A percentile compares a stretch with the other conserved stretches of the same genome.
Evolutionary conservation across 2,329 filamentous ascomycete species (phyloP).

Genomic region (Didymellaceae sp.): DNA sequence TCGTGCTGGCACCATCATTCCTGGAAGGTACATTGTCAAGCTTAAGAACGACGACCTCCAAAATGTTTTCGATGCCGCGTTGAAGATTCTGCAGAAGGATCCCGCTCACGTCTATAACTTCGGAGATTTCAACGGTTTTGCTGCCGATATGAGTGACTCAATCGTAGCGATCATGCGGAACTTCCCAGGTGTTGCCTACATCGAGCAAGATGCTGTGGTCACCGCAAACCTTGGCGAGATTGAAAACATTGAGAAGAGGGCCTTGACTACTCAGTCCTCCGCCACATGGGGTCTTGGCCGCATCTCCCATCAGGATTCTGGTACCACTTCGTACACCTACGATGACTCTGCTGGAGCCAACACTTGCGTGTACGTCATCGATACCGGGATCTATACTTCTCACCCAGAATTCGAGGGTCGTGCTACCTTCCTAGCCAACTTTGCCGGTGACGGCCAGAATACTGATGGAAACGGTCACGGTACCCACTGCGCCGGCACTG

Average conservation of each 20-base stretch:
- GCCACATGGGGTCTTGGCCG: conserved; percentile 53
- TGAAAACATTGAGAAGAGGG: conserved; percentile 36
- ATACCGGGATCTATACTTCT: conserved; percentile 66
- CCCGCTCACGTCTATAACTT: conserved; percentile 48
- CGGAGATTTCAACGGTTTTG: conserved; percentile 49
- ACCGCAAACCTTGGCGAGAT: conserved; percentile 34
- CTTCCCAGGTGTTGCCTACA: conserved; percentile 46
- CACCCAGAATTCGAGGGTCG: conserved; percentile 57
- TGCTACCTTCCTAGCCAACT: conserved; percentile 49
- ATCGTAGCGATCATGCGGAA: conserved; percentile 38
- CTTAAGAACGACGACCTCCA: conserved; percentile 48
- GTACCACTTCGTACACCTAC: conserved; percentile 47
- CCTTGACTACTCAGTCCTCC: conserved; percentile 48
- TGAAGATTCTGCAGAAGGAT: conserved; percentile 34
- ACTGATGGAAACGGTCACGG: conserved; percentile 51
- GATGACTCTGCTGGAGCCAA: conserved; percentile 47
- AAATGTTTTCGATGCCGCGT: conserved; percentile 33
- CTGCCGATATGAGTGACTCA: conserved; percentile 43
- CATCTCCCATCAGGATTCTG: conserved; percentile 45
- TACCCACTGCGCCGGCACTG: conserved; percentile 48
- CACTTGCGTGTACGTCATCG: conserved; percentile 66
- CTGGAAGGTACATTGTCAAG: conserved; percentile 56
- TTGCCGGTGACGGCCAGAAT: conserved; percentile 43
- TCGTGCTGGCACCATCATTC: conserved; percentile 46
- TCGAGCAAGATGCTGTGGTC: conserved; percentile 50